These are phyloP conservation scores for Phytophthora pinifolia DNA, from an alignment of 352 stramenopile genomes.

Conservation along the genomic window DNA sequence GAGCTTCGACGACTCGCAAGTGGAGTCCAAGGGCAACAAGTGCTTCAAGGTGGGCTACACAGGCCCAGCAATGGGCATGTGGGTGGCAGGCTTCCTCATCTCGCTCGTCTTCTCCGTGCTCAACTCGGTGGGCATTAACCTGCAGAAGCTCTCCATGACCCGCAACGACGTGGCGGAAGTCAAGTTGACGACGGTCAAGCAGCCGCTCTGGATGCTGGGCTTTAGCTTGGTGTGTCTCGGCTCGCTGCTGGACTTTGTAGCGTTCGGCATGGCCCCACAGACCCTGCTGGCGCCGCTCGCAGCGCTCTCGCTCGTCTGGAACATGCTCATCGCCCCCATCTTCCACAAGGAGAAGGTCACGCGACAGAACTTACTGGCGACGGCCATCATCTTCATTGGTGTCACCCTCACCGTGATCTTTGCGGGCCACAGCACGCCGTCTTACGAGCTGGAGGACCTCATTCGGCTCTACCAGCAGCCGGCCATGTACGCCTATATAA, in stretches of 20 bases:
- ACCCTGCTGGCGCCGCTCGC: slow-evolving; percentile 89
- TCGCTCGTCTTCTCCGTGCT: slow-evolving; percentile 88
- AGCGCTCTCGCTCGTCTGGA: slow-evolving; percentile 90
- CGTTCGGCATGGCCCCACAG: slow-evolving; percentile 91
- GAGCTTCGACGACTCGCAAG: slow-evolving; percentile 34
- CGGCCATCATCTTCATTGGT: slow-evolving; percentile 87
- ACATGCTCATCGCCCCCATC: slow-evolving; percentile 90
- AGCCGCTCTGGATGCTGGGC: slow-evolving; percentile 90
- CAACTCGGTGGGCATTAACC: slow-evolving; percentile 90
- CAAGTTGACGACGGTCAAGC: slow-evolving; percentile 78
- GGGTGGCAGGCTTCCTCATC: slow-evolving; percentile 86
- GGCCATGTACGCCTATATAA: slow-evolving; percentile 85
- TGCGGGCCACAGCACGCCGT: slow-evolving; percentile 79
- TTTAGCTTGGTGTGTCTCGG: slow-evolving; percentile 81
- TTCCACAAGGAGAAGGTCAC: slow-evolving; percentile 91
- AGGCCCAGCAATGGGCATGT: slow-evolving; percentile 77
- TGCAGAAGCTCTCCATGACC: slow-evolving; percentile 90
- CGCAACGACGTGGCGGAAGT: slow-evolving; percentile 62
- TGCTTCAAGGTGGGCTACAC: slow-evolving; percentile 81
- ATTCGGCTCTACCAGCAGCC: slow-evolving; percentile 78
- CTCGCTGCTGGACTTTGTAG: slow-evolving; percentile 89
- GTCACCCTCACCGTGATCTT: slow-evolving; percentile 91
- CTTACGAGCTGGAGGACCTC: slow-evolving; percentile 87
- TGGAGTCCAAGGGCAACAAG: slow-evolving; percentile 69
- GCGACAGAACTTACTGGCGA: slow-evolving; percentile 76